phyloP scores from a whole-genome alignment of 148 eudicot genomes.

The Cornus suecica region DNA sequence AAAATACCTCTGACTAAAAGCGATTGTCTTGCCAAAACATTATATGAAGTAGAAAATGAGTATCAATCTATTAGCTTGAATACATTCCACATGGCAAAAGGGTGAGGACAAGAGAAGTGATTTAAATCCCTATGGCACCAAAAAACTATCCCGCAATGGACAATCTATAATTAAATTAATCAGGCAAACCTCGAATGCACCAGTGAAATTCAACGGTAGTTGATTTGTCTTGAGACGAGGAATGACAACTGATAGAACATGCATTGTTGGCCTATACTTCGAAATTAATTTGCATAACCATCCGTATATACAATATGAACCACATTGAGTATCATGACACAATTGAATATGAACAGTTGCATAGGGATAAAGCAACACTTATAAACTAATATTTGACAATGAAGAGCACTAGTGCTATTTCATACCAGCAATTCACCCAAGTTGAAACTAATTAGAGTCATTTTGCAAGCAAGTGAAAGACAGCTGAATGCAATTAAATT shows the following conservation, averaged over 20 bases:
- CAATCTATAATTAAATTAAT: conserved; percentile 1
- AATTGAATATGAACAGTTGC: not conserved
- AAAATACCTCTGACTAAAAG: conserved; percentile 88
- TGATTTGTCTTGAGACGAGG: conserved; percentile 91
- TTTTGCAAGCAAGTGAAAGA: too few relatives aligned
- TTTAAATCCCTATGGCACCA: not conserved
- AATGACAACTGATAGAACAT: conserved; percentile 85
- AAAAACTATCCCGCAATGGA: not conserved
- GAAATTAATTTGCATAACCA: conserved; percentile 73
- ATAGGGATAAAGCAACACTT: not conserved
- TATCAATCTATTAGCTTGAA: conserved; percentile 6
- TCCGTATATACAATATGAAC: not conserved
- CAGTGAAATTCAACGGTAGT: conserved; percentile 78
- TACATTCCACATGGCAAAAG: not conserved
- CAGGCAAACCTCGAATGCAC: conserved; percentile 88
- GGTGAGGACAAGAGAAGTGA: not conserved
- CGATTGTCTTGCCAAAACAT: conserved; percentile 86
- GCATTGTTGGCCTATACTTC: conserved; percentile 95
- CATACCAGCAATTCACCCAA: too few relatives aligned
- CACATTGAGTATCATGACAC: not conserved
- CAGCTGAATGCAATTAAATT: too few relatives aligned
- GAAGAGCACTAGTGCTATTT: too few relatives aligned
- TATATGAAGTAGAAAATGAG: not conserved
- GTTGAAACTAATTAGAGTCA: too few relatives aligned
- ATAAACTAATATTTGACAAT: not conserved